These are phyloP conservation scores for Tephrocybe sp. DNA, from an alignment of 768 basidiomycete genomes.

Conservation along the genomic window DNA sequence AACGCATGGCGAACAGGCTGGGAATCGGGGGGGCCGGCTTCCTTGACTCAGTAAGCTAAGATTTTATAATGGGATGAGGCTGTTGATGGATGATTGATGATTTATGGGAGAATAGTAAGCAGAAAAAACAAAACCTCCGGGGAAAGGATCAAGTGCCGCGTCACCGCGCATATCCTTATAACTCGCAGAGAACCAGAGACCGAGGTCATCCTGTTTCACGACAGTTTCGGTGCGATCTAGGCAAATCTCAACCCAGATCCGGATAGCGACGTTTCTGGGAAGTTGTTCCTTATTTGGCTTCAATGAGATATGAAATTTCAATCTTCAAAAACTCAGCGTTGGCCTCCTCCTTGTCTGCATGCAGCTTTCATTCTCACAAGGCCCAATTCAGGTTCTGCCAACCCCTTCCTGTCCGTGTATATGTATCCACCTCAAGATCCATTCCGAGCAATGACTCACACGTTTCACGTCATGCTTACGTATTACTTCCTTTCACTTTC, in stretches of 20 bases:
- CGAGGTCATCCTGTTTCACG: slow-evolving; percentile 1
- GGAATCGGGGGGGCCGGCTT: slow-evolving; percentile 6
- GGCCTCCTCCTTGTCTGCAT: too few species aligned
- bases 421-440: neutral
- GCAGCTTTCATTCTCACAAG: too few species aligned
- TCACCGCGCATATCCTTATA: slow-evolving; percentile 3
- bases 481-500: neutral
- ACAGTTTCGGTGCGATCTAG: slow-evolving; percentile 10
- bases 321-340: too few species aligned
- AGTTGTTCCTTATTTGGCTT: slow-evolving; percentile 14
- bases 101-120: slow-evolving; percentile 9
- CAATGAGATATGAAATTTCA: slow-evolving; percentile 5
- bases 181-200: neutral
- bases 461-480: slow-evolving; percentile 13
- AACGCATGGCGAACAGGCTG: slow-evolving; percentile 11
- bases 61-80: slow-evolving; percentile 10
- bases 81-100: slow-evolving; percentile 12
- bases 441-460: slow-evolving; percentile 5
- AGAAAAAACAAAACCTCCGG: slow-evolving; percentile 9
- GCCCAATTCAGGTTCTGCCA: neutral
- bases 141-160: slow-evolving; percentile 1
- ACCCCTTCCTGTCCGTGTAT: neutral
- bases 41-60: neutral
- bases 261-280: slow-evolving; percentile 8
- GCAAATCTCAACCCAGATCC: slow-evolving; percentile 4